These are phyloP conservation scores for Solanum lignicaule DNA, from an alignment of 257 asterid species.

Conservation along the genomic window DNA sequence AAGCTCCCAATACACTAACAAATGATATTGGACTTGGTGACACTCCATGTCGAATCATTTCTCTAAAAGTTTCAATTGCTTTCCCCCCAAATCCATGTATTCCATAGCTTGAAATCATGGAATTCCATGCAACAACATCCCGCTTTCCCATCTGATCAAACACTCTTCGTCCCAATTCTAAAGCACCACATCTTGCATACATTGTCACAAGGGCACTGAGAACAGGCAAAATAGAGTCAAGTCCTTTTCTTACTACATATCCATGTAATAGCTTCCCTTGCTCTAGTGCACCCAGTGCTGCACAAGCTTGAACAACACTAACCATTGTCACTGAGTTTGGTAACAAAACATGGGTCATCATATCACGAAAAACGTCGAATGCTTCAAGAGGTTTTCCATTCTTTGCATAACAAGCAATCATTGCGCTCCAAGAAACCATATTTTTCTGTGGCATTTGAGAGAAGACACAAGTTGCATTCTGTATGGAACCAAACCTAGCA, in stretches of 20 bases:
- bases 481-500: conserved; percentile 60
- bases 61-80: conserved; percentile 45
- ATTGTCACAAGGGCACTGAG: conserved; percentile 64
- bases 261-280: conserved; percentile 84
- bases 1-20: conserved; percentile 77
- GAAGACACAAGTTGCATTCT: conserved; percentile 45
- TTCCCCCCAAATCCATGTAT: conserved; percentile 62
- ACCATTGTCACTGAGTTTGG: conserved; percentile 96
- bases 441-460: conserved; percentile 51
- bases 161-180: conserved; percentile 38
- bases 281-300: conserved; percentile 66
- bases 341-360: conserved; percentile 46
- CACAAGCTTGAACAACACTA: conserved; percentile 86
- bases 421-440: conserved; percentile 89
- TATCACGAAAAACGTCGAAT: conserved; percentile 47
- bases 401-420: conserved; percentile 73
- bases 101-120: conserved; percentile 70
- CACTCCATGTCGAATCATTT: conserved; percentile 51
- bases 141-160: conserved; percentile 55
- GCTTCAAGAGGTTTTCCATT: conserved; percentile 64
- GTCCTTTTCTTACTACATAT: conserved; percentile 68
- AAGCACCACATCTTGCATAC: conserved; percentile 80
- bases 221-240: conserved; percentile 68
- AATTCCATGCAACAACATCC: conserved; percentile 80
- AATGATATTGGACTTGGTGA: conserved; percentile 69